Conservation (phyloP, 2,329 filamentous ascomycete species). For the Zymoseptoria pseudotritici region DNA sequence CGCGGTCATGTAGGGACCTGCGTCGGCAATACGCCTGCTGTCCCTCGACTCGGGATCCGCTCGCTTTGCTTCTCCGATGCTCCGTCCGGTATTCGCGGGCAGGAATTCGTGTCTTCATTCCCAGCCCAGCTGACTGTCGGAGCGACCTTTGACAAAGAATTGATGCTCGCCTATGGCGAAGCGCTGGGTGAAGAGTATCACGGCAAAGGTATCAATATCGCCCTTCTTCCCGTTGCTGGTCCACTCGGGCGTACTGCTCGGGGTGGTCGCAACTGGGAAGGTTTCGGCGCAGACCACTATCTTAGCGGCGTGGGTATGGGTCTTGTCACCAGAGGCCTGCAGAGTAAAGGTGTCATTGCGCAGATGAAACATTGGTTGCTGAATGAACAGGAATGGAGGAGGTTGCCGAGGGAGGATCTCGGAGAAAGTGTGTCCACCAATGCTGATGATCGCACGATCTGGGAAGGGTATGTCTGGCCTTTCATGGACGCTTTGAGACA, state of each 20-base stretch:
- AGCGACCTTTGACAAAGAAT: constrained; percentile 46
- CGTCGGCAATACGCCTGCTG: constrained; percentile 69
- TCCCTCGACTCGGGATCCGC: constrained; percentile 61
- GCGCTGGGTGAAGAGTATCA: constrained; percentile 42
- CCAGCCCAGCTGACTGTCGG: constrained; percentile 62
- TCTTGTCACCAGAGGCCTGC: constrained; percentile 48
- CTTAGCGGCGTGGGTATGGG: constrained; percentile 47
- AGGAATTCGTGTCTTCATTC: constrained; percentile 69
- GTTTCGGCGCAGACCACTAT: constrained; percentile 60
- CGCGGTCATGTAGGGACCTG: constrained; percentile 40
- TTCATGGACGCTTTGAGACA: constrained; percentile 47
- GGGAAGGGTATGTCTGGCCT: constrained; percentile 33
- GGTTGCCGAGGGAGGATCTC: constrained; percentile 28
- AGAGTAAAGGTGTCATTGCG: constrained; percentile 26
- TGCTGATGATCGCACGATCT: constrained; percentile 54
- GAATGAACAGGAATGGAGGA: constrained; percentile 53
- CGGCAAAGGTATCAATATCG: constrained; percentile 26
- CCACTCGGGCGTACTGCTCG: constrained; percentile 36
- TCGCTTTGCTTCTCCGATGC: constrained; percentile 33
- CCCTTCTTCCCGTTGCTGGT: constrained; percentile 61
- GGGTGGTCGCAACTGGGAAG: constrained; percentile 40
- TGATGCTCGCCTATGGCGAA: constrained; percentile 46
- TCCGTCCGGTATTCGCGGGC: constrained; percentile 57
- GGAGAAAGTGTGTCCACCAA: constrained; percentile 44
- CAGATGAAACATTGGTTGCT: constrained; percentile 45